Evolutionary conservation across 495 filamentous ascomycete genomes (phyloP).

Genomic region (Gamarada debralockiae): DNA sequence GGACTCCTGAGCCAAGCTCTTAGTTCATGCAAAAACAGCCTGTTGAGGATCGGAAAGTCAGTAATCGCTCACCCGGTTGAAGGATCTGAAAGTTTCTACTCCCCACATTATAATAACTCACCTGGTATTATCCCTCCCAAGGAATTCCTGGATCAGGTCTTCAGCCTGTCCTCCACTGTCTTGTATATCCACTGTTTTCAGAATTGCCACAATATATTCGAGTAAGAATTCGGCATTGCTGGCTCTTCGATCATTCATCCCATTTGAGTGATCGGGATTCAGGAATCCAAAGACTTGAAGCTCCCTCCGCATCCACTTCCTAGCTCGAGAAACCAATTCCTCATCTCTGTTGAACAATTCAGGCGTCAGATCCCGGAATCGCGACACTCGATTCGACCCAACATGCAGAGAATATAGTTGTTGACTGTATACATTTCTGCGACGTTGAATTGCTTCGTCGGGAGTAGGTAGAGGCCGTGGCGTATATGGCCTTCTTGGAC

Average conservation of each 20-base stretch:
- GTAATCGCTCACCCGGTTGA: too few species aligned
- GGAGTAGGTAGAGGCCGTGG: constrained; percentile 22
- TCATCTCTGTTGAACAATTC: constrained; percentile 57
- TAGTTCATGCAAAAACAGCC: constrained; percentile 82
- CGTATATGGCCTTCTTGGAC: constrained; percentile 23
- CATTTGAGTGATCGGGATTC: constrained; percentile 23
- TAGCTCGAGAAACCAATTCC: constrained; percentile 73
- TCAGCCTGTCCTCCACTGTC: constrained; percentile 81
- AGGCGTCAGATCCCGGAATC: constrained; percentile 73
- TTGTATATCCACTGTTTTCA: constrained; percentile 89
- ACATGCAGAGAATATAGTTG: constrained; percentile 79
- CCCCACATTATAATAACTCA: too few species aligned
- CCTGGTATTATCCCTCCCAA: constrained; percentile 74
- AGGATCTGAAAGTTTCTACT: too few species aligned
- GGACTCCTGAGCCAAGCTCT: constrained; percentile 79
- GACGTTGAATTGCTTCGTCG: constrained; percentile 59
- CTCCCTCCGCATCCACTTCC: constrained; percentile 84
- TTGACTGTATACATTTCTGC: constrained; percentile 72
- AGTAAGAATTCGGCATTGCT: constrained; percentile 88
- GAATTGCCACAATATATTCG: constrained; percentile 82
- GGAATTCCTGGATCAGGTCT: constrained; percentile 79
- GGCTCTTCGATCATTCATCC: constrained; percentile 38
- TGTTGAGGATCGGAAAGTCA: too few species aligned
- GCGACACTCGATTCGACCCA: constrained; percentile 73
- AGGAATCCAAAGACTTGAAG: constrained; percentile 84